Conservation (phyloP, 352 stramenopile species). For the Phytophthora kernoviae region DNA sequence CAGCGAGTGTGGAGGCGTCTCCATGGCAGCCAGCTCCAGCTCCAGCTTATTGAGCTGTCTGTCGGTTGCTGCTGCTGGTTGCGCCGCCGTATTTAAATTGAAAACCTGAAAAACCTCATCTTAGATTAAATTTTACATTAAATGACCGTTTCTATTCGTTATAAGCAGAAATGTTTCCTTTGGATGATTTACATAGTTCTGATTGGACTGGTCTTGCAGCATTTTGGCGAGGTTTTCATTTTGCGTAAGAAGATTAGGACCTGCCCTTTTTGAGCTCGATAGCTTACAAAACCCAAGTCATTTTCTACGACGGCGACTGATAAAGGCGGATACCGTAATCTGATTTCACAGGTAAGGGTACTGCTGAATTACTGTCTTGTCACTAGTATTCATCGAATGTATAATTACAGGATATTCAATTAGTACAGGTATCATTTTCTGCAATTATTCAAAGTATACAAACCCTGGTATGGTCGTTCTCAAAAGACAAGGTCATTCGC, state of each 20-base stretch:
- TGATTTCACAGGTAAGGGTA: neutral
- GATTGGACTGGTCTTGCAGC: too few relatives aligned
- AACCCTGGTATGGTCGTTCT: neutral
- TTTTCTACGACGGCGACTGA: too few relatives aligned
- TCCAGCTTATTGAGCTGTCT: conserved; percentile 3
- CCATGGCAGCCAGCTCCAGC: conserved; percentile 19
- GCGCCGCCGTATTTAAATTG: neutral
- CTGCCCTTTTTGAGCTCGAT: conserved; percentile 1
- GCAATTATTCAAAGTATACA: neutral
- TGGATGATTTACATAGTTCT: neutral
- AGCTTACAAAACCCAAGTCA: neutral
- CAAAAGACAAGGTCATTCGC: neutral
- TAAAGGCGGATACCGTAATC: neutral
- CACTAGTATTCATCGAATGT: too few relatives aligned
- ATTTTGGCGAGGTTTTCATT: neutral
- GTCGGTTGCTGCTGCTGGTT: too few relatives aligned
- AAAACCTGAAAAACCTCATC: conserved; percentile 1
- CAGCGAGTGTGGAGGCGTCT: conserved; percentile 29
- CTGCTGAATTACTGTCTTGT: too few relatives aligned
- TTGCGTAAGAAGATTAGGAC: neutral
- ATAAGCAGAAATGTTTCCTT: neutral
- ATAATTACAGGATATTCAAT: too few relatives aligned
- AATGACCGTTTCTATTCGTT: neutral
- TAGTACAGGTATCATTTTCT: neutral
- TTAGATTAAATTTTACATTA: neutral